Conservation (phyloP, 306 rosid species). For the Begonia peltatifolia region DNA sequence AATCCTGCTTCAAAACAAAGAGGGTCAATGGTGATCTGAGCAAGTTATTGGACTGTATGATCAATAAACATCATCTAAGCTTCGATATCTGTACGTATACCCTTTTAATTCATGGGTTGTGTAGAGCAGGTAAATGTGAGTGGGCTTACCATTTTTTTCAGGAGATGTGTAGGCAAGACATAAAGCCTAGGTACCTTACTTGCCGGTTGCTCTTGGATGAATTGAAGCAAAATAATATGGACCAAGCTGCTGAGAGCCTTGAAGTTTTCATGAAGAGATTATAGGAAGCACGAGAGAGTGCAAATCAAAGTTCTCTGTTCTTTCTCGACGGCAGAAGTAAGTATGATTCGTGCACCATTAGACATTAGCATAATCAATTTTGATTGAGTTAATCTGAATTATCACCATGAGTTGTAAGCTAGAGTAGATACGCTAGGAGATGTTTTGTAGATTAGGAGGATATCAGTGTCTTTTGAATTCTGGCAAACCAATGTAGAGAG, state of each 20-base stretch:
- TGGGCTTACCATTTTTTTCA: conserved; percentile 53
- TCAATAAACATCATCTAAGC: conserved; percentile 48
- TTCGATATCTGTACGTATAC: conserved; percentile 67
- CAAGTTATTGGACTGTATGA: conserved; percentile 54
- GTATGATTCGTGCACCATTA: no score
- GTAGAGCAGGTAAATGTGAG: conserved; percentile 48
- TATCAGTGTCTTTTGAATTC: no score
- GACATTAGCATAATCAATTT: no score
- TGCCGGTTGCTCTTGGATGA: conserved; percentile 62
- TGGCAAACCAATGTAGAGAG: no score
- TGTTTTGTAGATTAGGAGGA: no score
- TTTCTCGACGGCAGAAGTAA: neutral
- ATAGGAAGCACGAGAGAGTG: neutral
- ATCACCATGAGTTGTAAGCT: no score
- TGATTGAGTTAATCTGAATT: no score
- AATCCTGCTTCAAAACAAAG: conserved; percentile 52
- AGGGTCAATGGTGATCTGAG: conserved; percentile 21
- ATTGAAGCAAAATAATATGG: conserved; percentile 45
- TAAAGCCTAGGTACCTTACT: conserved; percentile 52
- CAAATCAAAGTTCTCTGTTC: neutral
- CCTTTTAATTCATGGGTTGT: conserved; percentile 68
- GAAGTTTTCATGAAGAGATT: conserved; percentile 55
- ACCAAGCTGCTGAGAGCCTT: conserved; percentile 48
- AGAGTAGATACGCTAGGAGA: no score
- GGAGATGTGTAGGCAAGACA: conserved; percentile 60